These are phyloP conservation scores for Pythium aquatile DNA, from an alignment of 352 stramenopile species.

Conservation along the genomic window DNA sequence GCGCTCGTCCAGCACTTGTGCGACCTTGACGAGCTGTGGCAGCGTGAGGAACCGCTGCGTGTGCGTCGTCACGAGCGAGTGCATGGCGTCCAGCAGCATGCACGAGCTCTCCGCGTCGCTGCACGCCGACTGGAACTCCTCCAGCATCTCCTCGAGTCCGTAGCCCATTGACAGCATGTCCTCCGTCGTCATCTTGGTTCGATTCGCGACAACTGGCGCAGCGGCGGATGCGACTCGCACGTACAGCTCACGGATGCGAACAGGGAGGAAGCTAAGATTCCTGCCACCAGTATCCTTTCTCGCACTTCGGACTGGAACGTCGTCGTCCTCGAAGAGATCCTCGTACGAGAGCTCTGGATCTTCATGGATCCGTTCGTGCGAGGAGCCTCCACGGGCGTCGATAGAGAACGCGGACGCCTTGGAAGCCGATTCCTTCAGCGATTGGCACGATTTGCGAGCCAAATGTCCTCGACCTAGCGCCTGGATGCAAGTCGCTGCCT, in stretches of 20 bases:
- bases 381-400: not conserved
- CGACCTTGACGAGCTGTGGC: conserved; percentile 37
- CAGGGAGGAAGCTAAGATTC: conserved; percentile 49
- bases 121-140: conserved; percentile 39
- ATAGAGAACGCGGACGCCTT: conserved; percentile 20
- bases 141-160: conserved; percentile 43
- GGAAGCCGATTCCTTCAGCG: conserved; percentile 31
- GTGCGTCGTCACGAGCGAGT: conserved; percentile 30
- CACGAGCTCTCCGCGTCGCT: conserved; percentile 29
- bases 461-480: conserved; percentile 57
- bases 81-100: conserved; percentile 42
- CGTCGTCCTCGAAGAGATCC: conserved; percentile 12
- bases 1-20: conserved; percentile 36
- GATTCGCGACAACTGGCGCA: not conserved
- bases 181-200: not conserved
- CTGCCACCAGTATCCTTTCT: not conserved
- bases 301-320: not conserved
- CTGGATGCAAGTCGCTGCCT: conserved; percentile 73
- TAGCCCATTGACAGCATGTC: conserved; percentile 35
- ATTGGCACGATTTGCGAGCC: conserved; percentile 45
- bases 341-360: conserved; percentile 18
- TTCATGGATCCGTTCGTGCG: conserved; percentile 1
- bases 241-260: conserved; percentile 37
- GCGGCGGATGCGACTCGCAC: conserved; percentile 4
- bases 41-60: conserved; percentile 31